Base-by-base conservation (phyloP, 2,329 filamentous ascomycete species). In the Gaeumannomyces sp. region DNA sequence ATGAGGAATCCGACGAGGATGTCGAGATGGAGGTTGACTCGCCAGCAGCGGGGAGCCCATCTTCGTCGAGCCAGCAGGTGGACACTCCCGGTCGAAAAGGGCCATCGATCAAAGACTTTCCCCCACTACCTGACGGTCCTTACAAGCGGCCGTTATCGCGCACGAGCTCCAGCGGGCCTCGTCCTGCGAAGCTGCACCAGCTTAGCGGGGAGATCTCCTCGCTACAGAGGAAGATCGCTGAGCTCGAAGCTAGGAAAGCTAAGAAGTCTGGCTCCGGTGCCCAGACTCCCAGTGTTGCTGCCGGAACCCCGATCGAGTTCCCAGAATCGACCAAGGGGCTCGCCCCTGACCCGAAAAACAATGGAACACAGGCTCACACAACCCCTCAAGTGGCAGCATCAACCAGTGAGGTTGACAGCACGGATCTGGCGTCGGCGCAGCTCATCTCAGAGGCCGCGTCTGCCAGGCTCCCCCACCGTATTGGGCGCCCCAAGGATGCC, bases 1-100 rank as follows among this genome's bases (percentile, higher is more conserved):
- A 81, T 29, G 81, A 79, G 8, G 82, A 84, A 22, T 60, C 59
- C 53, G 83, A 86, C 62, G 85, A 86, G 65, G 85, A 88, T 68
- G 81, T 87, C 60, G 87, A 87, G 65, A 90, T 89, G 86, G 88
- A 90, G 45, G 80, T 89, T 29, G 85, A 85, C 31, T 85, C 83
- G 60, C 81, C 80, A 13, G 78, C 76, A 33, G 80, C 82, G 28
- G 78, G 78, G 6, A 64, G 62, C 4, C 70, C 75, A 29, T 72
- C 75, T 22, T 71, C 75, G 3, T 70, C 73, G 6, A 75, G 76
- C 28, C 45, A 53, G 19, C 72, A 72, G 14, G 71, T 66, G 25
- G 71, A 69, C 6, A 72, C 71, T 3, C 70, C 76, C 1, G 70
- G 72, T n/a, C 76, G 75, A 60, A 75, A 71, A 63, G 73, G 76